phyloP scores from a whole-genome alignment of 2,329 filamentous ascomycete genomes.

The Thermoascus crustaceus region DNA sequence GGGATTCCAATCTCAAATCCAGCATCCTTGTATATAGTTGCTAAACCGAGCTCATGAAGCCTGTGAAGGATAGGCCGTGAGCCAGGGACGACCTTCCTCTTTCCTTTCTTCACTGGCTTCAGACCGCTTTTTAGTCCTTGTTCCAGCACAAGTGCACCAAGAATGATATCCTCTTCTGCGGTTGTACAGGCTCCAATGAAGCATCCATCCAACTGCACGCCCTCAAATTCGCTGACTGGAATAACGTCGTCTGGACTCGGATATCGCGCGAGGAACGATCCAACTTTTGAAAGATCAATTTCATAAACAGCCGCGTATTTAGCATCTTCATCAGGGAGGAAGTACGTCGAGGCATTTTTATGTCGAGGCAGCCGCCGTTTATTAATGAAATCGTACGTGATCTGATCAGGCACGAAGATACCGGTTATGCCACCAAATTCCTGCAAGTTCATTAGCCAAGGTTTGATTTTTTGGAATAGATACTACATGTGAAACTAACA shows the following conservation, averaged over 20 bases:
- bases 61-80: constrained; percentile 32
- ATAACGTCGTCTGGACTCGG: constrained; percentile 40
- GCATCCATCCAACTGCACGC: constrained; percentile 32
- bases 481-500: neutral
- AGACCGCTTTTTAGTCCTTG: constrained; percentile 27
- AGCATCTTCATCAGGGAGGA: constrained; percentile 32
- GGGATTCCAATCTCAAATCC: constrained; percentile 37
- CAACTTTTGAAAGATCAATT: constrained; percentile 33
- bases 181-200: constrained; percentile 44
- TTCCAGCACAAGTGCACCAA: constrained; percentile 36
- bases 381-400: constrained; percentile 29
- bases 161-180: constrained; percentile 38
- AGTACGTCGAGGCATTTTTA: constrained; percentile 29
- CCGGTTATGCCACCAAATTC: constrained; percentile 40
- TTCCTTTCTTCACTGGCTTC: constrained; percentile 24
- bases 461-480: too few species aligned
- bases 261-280: constrained; percentile 34
- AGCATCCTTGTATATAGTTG: constrained; percentile 32
- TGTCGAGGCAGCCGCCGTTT: constrained; percentile 26
- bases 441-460: constrained; percentile 8
- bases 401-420: constrained; percentile 34
- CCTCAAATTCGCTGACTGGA: constrained; percentile 27
- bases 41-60: constrained; percentile 27
- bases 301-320: constrained; percentile 29
- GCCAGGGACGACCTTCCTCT: constrained; percentile 36